Evolutionary conservation across 2,329 filamentous ascomycete species (phyloP).

Genomic region (Colletotrichum eremochloae): DNA sequence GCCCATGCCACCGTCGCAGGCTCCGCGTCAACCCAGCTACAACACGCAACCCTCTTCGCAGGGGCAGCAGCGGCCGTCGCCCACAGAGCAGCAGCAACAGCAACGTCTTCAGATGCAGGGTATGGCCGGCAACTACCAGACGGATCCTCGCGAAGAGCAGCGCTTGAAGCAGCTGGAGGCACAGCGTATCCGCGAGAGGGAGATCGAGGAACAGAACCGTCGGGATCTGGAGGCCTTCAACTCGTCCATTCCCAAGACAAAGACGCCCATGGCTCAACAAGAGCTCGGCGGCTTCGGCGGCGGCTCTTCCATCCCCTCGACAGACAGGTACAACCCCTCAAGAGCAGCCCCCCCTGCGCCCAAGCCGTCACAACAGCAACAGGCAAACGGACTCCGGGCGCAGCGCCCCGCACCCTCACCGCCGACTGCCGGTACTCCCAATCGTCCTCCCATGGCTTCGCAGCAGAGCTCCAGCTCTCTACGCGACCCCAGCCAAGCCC

Average conservation of each 20-base stretch:
- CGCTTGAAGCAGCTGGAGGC: constrained; percentile 73
- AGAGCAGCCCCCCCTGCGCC: constrained; percentile 88
- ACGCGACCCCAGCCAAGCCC: constrained; percentile 59
- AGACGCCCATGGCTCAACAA: constrained; percentile 86
- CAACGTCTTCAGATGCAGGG: constrained; percentile 71
- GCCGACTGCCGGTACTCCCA: constrained; percentile 57
- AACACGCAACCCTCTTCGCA: constrained; percentile 53
- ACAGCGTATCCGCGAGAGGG: constrained; percentile 66
- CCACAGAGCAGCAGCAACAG: constrained; percentile 62
- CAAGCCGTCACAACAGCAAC: constrained; percentile 67
- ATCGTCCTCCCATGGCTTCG: constrained; percentile 61
- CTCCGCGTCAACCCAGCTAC: constrained; percentile 60
- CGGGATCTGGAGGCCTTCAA: constrained; percentile 91
- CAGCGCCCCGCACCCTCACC: constrained; percentile 88
- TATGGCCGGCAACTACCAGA: constrained; percentile 68
- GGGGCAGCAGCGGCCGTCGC: constrained; percentile 58
- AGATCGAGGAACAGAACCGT: constrained; percentile 75
- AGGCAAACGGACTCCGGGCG: constrained; percentile 71
- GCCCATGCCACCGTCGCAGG: constrained; percentile 66
- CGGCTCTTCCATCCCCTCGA: constrained; percentile 59
- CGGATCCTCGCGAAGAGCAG: constrained; percentile 67
- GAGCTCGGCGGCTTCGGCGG: constrained; percentile 82
- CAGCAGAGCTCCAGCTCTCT: constrained; percentile 65
- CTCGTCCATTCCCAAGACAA: constrained; percentile 85
- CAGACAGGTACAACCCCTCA: constrained; percentile 85